Percentiles rank a stretch among this genome's conserved stretches.
Conservation (phyloP, 2,329 filamentous ascomycete species). For the Monilinia polystroma region DNA sequence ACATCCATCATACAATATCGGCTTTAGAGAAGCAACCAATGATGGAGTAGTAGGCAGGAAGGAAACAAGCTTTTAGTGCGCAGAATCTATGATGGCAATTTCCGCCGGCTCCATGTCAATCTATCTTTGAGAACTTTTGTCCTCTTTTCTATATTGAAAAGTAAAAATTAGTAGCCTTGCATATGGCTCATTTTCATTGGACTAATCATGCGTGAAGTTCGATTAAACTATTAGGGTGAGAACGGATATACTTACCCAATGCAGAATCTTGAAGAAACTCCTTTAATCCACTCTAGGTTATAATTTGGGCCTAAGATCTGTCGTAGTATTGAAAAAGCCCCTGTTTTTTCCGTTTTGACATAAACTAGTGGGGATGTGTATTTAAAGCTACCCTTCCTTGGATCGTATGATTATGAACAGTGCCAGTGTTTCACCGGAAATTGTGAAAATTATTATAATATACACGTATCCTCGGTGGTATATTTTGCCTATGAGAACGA, state of each 20-base stretch:
- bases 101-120: not conserved
- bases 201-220: not conserved
- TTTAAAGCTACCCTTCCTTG: not conserved
- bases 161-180: conserved; percentile 13
- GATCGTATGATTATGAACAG: not conserved
- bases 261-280: not conserved
- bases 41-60: not conserved
- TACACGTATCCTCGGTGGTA: not conserved
- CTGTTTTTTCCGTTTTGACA: no score
- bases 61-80: conserved; percentile 9
- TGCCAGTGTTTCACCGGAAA: not conserved
- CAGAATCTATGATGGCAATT: not conserved
- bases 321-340: no score
- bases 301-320: no score
- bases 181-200: not conserved
- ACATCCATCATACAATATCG: no score
- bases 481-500: not conserved
- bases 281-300: not conserved
- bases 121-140: not conserved
- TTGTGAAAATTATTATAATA: not conserved
- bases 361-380: no score
- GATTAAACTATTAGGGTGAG: no score
- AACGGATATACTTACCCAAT: no score
- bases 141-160: not conserved
- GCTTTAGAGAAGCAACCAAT: not conserved